A percentile compares a stretch with the other conserved stretches of the same genome.
Conservation (phyloP, 1,139 yeast genomes). For the Magnusiomyces fungicola region DNA sequence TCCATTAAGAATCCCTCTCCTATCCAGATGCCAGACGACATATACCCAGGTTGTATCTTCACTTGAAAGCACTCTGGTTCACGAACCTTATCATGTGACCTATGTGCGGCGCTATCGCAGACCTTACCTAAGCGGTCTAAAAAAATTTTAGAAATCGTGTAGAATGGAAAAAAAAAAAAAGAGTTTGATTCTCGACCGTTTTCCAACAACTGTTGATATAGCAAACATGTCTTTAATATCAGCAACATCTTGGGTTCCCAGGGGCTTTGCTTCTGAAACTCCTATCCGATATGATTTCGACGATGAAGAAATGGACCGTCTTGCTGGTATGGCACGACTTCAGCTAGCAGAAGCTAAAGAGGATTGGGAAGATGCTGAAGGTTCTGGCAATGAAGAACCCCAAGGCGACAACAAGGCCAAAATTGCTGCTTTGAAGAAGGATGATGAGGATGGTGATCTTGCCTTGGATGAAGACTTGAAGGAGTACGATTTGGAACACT, state of each 20-base stretch:
- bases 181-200: too few relatives aligned
- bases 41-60: too few relatives aligned
- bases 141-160: too few relatives aligned
- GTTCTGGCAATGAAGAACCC: slow-evolving; percentile 22
- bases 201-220: too few relatives aligned
- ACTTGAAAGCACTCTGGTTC: too few relatives aligned
- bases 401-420: slow-evolving; percentile 19
- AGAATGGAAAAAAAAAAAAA: too few relatives aligned
- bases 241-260: slow-evolving; percentile 91
- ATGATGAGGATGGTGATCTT: slow-evolving; percentile 19
- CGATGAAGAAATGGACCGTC: slow-evolving; percentile 90
- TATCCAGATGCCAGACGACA: too few relatives aligned
- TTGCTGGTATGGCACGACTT: slow-evolving; percentile 74
- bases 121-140: too few relatives aligned
- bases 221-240: slow-evolving; percentile 61
- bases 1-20: too few relatives aligned
- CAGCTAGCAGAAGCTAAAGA: slow-evolving; percentile 70
- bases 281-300: slow-evolving; percentile 84
- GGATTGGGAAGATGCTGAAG: slow-evolving; percentile 43
- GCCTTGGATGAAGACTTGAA: slow-evolving; percentile 69
- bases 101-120: too few relatives aligned
- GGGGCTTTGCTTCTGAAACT: slow-evolving; percentile 90
- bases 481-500: slow-evolving; percentile 79
- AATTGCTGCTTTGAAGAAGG: slow-evolving; percentile 16
- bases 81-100: too few relatives aligned